Evolutionary conservation across 257 asterid genomes (phyloP).

Genomic region (Cruciata laevipes): DNA sequence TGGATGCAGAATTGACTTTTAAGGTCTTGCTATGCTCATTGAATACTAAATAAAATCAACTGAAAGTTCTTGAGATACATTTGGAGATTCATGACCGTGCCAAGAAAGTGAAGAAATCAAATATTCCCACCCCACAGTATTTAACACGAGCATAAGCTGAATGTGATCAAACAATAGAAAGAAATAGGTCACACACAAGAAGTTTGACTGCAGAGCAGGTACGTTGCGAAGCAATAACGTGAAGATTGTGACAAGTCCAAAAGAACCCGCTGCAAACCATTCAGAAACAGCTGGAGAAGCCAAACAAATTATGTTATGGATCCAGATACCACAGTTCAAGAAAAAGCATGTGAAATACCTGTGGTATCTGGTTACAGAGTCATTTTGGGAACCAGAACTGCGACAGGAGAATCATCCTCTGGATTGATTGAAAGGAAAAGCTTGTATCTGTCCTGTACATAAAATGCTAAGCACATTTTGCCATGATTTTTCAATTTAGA

Average conservation of each 20-base stretch:
- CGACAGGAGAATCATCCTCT: constrained; percentile 94
- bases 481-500: constrained; percentile 16
- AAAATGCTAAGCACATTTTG: constrained; percentile 24
- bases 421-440: constrained; percentile 83
- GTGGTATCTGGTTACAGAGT: constrained; percentile 80
- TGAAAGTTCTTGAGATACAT: too few relatives aligned
- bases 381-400: constrained; percentile 85
- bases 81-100: too few relatives aligned
- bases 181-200: constrained; percentile 46
- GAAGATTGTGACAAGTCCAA: constrained; percentile 80
- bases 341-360: constrained; percentile 32
- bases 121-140: not conserved
- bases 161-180: constrained; percentile 8
- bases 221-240: constrained; percentile 88
- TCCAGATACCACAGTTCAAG: not conserved
- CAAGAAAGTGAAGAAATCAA: not conserved
- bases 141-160: not conserved
- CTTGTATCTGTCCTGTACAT: constrained; percentile 73
- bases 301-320: constrained; percentile 16
- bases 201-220: constrained; percentile 75
- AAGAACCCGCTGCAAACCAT: constrained; percentile 97
- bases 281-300: constrained; percentile 83
- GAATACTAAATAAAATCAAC: too few relatives aligned
- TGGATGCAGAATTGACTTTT: too few relatives aligned
- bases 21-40: too few relatives aligned